phyloP scores from a whole-genome alignment of 164 flowering plant genomes.

The Taxillus chinensis region DNA sequence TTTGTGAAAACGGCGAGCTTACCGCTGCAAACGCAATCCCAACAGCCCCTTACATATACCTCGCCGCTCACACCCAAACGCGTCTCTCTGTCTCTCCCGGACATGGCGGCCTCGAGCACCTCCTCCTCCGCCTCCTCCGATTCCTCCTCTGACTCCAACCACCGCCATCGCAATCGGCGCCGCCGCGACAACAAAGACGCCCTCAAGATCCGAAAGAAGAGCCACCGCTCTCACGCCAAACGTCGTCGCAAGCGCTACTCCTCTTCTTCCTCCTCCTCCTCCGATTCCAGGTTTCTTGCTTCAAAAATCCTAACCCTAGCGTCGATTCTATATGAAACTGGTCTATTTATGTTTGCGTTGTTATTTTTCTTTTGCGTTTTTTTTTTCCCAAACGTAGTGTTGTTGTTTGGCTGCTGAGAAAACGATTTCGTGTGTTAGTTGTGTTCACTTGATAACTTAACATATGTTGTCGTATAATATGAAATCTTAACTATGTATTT shows the following conservation, averaged over 20 bases:
- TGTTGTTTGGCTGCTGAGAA: neutral
- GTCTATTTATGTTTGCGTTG: neutral
- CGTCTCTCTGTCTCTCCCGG: constrained; percentile 7
- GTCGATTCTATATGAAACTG: neutral
- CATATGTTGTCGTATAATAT: neutral
- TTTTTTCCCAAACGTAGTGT: neutral
- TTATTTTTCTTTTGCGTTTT: neutral
- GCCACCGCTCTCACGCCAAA: constrained; percentile 37
- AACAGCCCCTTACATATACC: neutral
- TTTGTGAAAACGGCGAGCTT: too few species aligned
- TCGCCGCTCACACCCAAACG: constrained; percentile 14
- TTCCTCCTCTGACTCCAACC: constrained; percentile 29
- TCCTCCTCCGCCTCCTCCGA: constrained; percentile 31
- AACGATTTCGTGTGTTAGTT: too few species aligned
- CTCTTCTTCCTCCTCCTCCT: constrained; percentile 22
- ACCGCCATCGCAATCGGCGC: constrained; percentile 33
- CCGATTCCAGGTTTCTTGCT: constrained; percentile 26
- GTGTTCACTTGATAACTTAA: too few species aligned
- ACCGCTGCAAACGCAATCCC: too few species aligned
- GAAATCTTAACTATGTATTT: too few species aligned
- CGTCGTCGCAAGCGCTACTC: constrained; percentile 44
- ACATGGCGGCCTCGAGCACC: constrained; percentile 26
- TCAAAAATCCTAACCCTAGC: neutral
- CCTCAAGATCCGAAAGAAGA: constrained; percentile 51
- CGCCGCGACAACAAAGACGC: constrained; percentile 25